A percentile compares a stretch with the other conserved stretches of the same genome.
Evolutionary conservation across 1,139 yeast genomes (phyloP).

Genomic region (Geotrichum aggregatum): DNA sequence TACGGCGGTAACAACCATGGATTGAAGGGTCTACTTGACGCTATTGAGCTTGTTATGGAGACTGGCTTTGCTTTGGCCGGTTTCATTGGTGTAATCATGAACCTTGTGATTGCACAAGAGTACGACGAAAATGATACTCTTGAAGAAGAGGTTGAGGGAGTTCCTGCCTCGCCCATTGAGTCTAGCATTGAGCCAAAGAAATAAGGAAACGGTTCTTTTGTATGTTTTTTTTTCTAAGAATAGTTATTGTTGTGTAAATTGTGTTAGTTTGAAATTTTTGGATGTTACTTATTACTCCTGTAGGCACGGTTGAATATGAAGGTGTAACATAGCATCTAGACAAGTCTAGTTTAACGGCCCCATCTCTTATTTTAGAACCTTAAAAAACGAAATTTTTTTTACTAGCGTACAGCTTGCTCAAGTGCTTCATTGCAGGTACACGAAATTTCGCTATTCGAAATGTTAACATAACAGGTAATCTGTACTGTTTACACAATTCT

Average conservation of each 20-base stretch:
- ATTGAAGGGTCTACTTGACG: constrained; percentile 68
- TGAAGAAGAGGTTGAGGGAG: constrained; percentile 16
- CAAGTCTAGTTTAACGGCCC: too few species aligned
- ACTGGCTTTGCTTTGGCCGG: constrained; percentile 86
- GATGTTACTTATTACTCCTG: too few species aligned
- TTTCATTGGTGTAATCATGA: constrained; percentile 66
- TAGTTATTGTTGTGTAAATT: not conserved
- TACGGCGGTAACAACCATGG: constrained; percentile 63
- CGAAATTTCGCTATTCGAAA: too few species aligned
- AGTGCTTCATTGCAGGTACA: too few species aligned
- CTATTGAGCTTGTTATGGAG: constrained; percentile 77
- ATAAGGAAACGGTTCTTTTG: not conserved
- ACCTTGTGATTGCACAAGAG: constrained; percentile 68
- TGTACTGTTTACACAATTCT: too few species aligned
- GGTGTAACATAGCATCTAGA: too few species aligned
- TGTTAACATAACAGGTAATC: too few species aligned
- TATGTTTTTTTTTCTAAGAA: not conserved
- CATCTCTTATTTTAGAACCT: too few species aligned
- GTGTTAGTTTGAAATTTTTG: not conserved
- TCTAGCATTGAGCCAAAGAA: not conserved
- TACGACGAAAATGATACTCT: constrained; percentile 47
- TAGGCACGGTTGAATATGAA: too few species aligned
- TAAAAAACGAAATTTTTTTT: too few species aligned
- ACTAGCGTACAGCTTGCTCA: too few species aligned
- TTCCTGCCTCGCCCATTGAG: constrained; percentile 3